A percentile compares a stretch with the other conserved stretches of the same genome.
phyloP scores from a whole-genome alignment of 306 rosid species.

The Vicia villosa region DNA sequence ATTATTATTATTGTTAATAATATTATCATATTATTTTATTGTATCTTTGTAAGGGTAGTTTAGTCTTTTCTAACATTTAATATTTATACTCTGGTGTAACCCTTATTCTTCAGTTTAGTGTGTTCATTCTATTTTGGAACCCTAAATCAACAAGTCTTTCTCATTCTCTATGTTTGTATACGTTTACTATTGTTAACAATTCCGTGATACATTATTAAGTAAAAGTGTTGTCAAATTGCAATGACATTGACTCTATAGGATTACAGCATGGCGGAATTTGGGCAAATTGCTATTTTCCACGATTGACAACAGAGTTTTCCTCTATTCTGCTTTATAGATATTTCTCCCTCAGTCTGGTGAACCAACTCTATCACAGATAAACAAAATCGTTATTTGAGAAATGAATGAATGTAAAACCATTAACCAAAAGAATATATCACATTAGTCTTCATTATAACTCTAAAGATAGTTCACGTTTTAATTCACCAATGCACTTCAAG shows the following conservation, averaged over 20 bases:
- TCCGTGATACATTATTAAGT: not conserved
- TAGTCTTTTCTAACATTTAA: no score
- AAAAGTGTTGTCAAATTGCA: not conserved
- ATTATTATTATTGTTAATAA: no score
- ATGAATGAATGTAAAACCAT: not conserved
- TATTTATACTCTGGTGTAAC: no score
- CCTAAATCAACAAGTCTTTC: no score
- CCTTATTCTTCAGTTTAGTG: no score
- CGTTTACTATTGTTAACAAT: no score
- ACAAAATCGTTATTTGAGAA: not conserved
- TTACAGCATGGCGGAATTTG: not conserved
- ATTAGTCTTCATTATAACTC: conserved; percentile 27
- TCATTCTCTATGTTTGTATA: no score
- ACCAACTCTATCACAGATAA: not conserved
- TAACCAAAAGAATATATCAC: conserved; percentile 17
- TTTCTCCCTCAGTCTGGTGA: not conserved
- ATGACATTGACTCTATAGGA: not conserved
- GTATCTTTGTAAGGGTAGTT: no score
- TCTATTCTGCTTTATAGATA: not conserved
- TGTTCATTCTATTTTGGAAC: no score
- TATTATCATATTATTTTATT: no score
- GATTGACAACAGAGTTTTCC: not conserved
- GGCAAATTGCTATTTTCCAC: not conserved
- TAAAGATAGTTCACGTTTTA: conserved; percentile 7
- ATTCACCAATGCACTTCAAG: conserved; percentile 9